Conservation (phyloP, 139 green algal species). For the Deuterostichococcus epilithicus region DNA sequence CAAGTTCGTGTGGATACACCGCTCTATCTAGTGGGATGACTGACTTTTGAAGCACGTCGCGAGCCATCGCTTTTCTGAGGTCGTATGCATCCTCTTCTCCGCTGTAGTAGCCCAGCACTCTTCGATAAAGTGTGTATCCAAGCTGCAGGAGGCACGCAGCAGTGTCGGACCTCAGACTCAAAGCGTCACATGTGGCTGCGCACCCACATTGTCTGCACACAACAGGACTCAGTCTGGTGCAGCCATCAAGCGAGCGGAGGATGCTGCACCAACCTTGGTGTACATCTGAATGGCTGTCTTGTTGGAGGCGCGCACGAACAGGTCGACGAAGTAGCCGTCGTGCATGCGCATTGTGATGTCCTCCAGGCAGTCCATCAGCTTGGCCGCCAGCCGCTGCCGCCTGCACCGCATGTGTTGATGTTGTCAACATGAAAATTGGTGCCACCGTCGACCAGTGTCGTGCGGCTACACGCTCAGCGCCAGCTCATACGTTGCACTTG, state of each 20-base stretch:
- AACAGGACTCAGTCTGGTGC: too few relatives aligned
- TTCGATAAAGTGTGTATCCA: slow-evolving; percentile 89
- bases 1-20: slow-evolving; percentile 80
- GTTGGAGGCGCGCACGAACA: slow-evolving; percentile 96
- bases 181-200: not conserved
- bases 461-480: too few relatives aligned
- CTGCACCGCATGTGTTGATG: slow-evolving; percentile 26
- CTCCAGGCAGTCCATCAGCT: slow-evolving; percentile 91
- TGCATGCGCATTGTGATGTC: slow-evolving; percentile 74
- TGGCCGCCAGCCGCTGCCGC: slow-evolving; percentile 71
- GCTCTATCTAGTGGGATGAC: slow-evolving; percentile 68
- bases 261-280: slow-evolving; percentile 38
- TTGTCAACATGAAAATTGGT: not conserved
- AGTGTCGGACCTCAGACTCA: not conserved
- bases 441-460: too few relatives aligned
- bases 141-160: slow-evolving; percentile 42
- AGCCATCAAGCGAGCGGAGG: not conserved
- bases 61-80: slow-evolving; percentile 95
- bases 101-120: slow-evolving; percentile 87
- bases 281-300: slow-evolving; percentile 93
- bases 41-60: slow-evolving; percentile 74
- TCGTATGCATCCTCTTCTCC: slow-evolving; percentile 94
- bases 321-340: slow-evolving; percentile 95
- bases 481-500: too few relatives aligned
- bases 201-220: too few relatives aligned